Evolutionary conservation across 768 basidiomycete genomes (phyloP).

Genomic region (Cantharellus cinnabarinus): DNA sequence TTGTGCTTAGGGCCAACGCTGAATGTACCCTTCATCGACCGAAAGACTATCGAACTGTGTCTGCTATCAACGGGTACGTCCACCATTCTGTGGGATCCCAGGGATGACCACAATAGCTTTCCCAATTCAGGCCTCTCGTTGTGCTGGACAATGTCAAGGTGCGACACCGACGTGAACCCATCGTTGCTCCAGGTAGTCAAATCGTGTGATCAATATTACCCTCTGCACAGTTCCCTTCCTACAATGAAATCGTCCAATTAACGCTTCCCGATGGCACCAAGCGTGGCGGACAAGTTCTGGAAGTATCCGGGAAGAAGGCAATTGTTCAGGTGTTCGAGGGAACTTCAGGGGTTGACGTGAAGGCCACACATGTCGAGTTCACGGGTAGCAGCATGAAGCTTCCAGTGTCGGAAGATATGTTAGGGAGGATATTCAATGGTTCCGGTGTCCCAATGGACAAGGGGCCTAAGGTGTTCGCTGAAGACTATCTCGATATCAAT

Average conservation of each 20-base stretch:
- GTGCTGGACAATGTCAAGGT: constrained; percentile 98
- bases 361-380: constrained; percentile 92
- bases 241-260: constrained; percentile 94
- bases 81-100: neutral
- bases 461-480: constrained; percentile 96
- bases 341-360: constrained; percentile 92
- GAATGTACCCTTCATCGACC: neutral
- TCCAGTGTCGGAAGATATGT: constrained; percentile 96
- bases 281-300: constrained; percentile 92
- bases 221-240: constrained; percentile 63
- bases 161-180: constrained; percentile 9
- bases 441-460: constrained; percentile 96
- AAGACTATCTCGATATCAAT: constrained; percentile 98
- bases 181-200: neutral
- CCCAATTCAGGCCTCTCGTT: constrained; percentile 55
- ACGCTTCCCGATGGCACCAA: constrained; percentile 89
- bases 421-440: constrained; percentile 98
- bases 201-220: neutral
- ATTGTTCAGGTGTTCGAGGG: constrained; percentile 99
- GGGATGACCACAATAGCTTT: neutral
- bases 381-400: constrained; percentile 98
- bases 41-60: constrained; percentile 91
- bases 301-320: constrained; percentile 96
- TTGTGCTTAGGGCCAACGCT: constrained; percentile 8
- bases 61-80: constrained; percentile 87